Evolutionary conservation across 495 filamentous ascomycete genomes (phyloP).

Genomic region (Penicilliopsis zonata): DNA sequence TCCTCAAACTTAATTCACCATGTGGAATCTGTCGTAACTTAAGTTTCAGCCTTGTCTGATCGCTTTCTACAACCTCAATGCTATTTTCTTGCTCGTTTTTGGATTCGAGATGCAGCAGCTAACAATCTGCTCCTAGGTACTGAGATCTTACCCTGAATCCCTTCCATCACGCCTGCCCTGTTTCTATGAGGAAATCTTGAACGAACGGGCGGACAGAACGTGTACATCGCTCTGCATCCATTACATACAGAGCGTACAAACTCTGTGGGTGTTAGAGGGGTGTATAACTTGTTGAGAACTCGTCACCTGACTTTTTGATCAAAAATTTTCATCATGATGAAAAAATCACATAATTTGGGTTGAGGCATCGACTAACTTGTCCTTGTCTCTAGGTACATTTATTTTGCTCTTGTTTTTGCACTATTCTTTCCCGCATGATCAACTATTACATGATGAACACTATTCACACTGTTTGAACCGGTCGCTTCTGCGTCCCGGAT

Average conservation of each 20-base stretch:
- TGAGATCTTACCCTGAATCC: constrained; percentile 5
- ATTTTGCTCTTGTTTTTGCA: constrained; percentile 2
- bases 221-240: constrained; percentile 52
- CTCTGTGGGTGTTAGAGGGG: constrained; percentile 53
- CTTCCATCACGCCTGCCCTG: constrained; percentile 7
- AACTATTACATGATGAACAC: constrained; percentile 55
- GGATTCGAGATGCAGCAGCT: constrained; percentile 20
- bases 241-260: constrained; percentile 76
- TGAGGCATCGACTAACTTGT: constrained; percentile 8
- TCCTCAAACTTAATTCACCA: constrained; percentile 87
- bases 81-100: constrained; percentile 12
- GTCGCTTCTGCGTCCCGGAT: constrained; percentile 39
- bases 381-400: constrained; percentile 18
- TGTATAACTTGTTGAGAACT: constrained; percentile 93
- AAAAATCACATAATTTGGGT: no score
- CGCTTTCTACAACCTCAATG: constrained; percentile 9
- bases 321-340: no score
- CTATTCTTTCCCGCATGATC: constrained; percentile 21
- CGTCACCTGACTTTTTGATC: constrained; percentile 71
- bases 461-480: constrained; percentile 99
- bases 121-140: constrained; percentile 40
- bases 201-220: constrained; percentile 98
- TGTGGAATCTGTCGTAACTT: constrained; percentile 70
- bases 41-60: constrained; percentile 99
- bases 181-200: constrained; percentile 79